Conservation (phyloP, 2,329 filamentous ascomycete genomes). For the Penicillium griseofulvum region DNA sequence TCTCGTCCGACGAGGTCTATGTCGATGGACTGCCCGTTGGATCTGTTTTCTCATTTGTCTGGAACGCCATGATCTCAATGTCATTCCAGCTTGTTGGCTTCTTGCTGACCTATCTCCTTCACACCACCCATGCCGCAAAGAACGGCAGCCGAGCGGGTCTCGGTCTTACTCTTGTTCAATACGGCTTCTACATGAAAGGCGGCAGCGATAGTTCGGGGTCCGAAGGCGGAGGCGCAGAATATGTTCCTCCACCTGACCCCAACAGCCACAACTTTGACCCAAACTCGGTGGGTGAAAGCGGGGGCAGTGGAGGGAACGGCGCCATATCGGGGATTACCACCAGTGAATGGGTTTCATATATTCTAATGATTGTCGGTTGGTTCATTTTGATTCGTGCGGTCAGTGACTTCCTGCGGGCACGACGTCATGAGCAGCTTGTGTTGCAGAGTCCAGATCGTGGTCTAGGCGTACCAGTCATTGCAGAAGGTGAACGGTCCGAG, state of each 20-base stretch:
- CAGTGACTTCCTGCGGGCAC: conserved; percentile 81
- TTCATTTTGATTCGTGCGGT: conserved; percentile 95
- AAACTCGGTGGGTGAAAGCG: conserved; percentile 56
- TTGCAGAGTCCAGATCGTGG: conserved; percentile 89
- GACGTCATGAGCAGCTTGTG: conserved; percentile 88
- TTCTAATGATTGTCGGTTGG: conserved; percentile 96
- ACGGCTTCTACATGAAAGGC: conserved; percentile 91
- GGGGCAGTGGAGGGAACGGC: conserved; percentile 30
- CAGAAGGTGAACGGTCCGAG: conserved; percentile 77
- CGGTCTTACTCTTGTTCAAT: conserved; percentile 92
- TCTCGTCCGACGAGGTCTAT: conserved; percentile 92
- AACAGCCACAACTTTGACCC: conserved; percentile 89
- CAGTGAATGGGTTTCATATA: conserved; percentile 85
- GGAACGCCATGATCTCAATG: conserved; percentile 90
- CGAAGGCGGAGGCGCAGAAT: conserved; percentile 40
- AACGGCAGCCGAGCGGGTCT: conserved; percentile 93
- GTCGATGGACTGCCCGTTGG: conserved; percentile 90
- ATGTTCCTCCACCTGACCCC: conserved; percentile 72
- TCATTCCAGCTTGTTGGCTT: conserved; percentile 97
- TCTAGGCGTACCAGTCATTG: conserved; percentile 79
- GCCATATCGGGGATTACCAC: conserved; percentile 61
- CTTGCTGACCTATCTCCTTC: conserved; percentile 93
- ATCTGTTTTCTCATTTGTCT: conserved; percentile 77
- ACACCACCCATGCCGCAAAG: conserved; percentile 97
- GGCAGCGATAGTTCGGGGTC: conserved; percentile 44